Percentiles rank a stretch among this genome's conserved stretches.
These are phyloP conservation scores for Saccharata proteae DNA, from an alignment of 2,329 filamentous ascomycete genomes.

Conservation along the genomic window DNA sequence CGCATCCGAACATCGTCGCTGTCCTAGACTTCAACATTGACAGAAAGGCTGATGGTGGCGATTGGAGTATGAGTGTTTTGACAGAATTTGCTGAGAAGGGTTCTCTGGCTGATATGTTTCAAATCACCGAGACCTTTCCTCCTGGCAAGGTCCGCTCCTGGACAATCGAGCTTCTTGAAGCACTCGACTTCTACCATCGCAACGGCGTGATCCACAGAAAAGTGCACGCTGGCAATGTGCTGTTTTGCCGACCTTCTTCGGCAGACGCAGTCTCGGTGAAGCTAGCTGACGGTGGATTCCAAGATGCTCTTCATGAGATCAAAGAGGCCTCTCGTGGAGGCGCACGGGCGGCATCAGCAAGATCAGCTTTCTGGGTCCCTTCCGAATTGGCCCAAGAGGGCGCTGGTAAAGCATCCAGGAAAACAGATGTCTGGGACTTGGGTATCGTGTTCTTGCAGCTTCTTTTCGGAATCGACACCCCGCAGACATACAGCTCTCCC, in stretches of 20 bases:
- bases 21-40: constrained; percentile 72
- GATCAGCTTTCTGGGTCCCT: constrained; percentile 72
- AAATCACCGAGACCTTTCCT: constrained; percentile 62
- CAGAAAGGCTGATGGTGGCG: constrained; percentile 27
- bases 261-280: constrained; percentile 59
- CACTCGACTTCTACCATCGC: constrained; percentile 74
- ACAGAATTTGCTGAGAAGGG: constrained; percentile 71
- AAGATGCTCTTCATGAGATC: constrained; percentile 54
- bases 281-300: constrained; percentile 61
- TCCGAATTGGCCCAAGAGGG: constrained; percentile 59
- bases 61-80: constrained; percentile 65
- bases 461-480: constrained; percentile 72
- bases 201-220: constrained; percentile 74
- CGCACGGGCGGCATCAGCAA: constrained; percentile 46
- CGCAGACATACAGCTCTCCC: constrained; percentile 69
- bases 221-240: constrained; percentile 67
- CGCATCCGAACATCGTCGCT: constrained; percentile 65
- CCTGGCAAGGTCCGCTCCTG: constrained; percentile 70
- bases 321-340: constrained; percentile 39
- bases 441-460: constrained; percentile 88
- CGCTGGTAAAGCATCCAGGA: constrained; percentile 43
- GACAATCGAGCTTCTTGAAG: constrained; percentile 86
- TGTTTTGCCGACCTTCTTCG: constrained; percentile 58
- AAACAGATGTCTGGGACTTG: constrained; percentile 92
- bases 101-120: constrained; percentile 68